A percentile compares a stretch with the other conserved stretches of the same genome.
Evolutionary conservation across 176 grass and related monocot genomes (phyloP).

Genomic region (Oryza longistaminata): DNA sequence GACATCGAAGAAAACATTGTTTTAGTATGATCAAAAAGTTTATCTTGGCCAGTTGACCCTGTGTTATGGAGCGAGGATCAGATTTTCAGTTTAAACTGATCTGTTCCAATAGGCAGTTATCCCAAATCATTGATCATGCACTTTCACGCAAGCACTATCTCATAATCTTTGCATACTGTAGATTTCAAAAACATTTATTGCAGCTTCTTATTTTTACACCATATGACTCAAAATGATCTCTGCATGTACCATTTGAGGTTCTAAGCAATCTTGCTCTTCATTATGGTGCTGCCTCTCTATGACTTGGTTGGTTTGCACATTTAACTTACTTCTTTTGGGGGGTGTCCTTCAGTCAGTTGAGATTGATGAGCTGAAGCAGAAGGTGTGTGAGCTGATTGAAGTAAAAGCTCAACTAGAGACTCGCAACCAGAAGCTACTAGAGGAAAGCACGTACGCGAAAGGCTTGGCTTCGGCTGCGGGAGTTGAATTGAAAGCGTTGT

Average conservation of each 20-base stretch:
- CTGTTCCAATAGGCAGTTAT: background rate
- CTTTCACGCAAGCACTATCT: background rate
- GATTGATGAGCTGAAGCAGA: conserved; percentile 72
- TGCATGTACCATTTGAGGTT: background rate
- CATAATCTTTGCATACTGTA: background rate
- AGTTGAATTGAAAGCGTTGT: conserved; percentile 93
- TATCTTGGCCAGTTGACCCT: background rate
- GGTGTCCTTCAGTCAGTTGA: conserved; percentile 51
- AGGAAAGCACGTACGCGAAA: conserved; percentile 97
- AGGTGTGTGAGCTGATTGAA: conserved; percentile 64
- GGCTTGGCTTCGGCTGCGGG: conserved; percentile 94
- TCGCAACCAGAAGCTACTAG: conserved; percentile 77
- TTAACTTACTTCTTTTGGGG: conserved; percentile 1
- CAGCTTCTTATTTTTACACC: background rate
- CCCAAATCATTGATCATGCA: conserved; percentile 15
- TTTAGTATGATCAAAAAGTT: background rate
- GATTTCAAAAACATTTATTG: conserved; percentile 13
- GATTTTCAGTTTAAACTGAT: conserved; percentile 1
- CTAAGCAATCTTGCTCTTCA: background rate
- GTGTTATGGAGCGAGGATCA: background rate
- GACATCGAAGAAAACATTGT: conserved; percentile 2
- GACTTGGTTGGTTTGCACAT: background rate
- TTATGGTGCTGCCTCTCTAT: conserved; percentile 15
- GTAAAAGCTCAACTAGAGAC: conserved; percentile 71
- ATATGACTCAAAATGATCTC: background rate